These are phyloP conservation scores for Bathelium albidoporum DNA, from an alignment of 495 filamentous ascomycete species.

Conservation along the genomic window DNA sequence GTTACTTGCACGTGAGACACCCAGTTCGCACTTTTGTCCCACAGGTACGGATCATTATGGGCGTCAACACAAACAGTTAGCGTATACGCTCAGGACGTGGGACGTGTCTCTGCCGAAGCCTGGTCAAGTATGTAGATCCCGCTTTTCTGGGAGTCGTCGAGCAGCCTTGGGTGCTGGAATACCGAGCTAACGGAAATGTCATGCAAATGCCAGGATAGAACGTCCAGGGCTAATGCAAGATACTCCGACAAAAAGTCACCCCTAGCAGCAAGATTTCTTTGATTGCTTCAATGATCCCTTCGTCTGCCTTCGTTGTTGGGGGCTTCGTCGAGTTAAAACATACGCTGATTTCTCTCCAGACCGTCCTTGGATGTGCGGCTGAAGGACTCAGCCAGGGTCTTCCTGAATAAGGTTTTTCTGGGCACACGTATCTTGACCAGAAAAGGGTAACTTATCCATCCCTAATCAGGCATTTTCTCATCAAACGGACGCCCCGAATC, in stretches of 20 bases:
- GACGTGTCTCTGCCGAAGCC: neutral
- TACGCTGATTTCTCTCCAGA: neutral
- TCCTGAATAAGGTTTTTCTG: neutral
- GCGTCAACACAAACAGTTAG: neutral
- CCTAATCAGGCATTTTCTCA: too few species aligned
- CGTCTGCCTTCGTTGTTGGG: neutral
- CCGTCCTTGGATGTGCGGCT: too few species aligned
- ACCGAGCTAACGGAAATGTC: neutral
- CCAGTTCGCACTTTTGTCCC: neutral
- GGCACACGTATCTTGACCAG: neutral
- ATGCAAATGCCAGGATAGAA: neutral
- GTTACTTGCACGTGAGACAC: neutral
- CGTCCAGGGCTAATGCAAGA: neutral
- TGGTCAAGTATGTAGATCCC: neutral
- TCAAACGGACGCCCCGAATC: too few species aligned
- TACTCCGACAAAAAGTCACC: neutral
- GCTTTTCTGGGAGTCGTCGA: neutral
- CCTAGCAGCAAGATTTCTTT: neutral
- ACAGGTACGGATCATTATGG: neutral
- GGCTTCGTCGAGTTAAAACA: neutral
- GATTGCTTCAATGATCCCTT: neutral
- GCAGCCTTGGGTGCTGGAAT: neutral
- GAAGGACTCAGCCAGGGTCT: neutral
- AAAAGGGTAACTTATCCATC: too few species aligned
- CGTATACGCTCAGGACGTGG: neutral